phyloP scores from a whole-genome alignment of 495 filamentous ascomycete species.

The Penicillium diatomitis region DNA sequence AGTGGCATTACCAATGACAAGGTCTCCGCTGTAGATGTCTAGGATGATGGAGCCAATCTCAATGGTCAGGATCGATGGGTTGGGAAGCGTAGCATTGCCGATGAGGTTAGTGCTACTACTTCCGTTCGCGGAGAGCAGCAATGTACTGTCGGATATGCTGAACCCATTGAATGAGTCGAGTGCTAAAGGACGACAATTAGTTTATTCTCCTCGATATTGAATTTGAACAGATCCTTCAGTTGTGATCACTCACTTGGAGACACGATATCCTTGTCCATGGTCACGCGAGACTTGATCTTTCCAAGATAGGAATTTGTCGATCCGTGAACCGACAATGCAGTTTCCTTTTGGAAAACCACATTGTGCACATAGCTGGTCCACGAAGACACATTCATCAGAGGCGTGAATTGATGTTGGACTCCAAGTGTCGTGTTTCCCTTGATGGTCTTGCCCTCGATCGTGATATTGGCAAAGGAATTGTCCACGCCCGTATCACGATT shows the following conservation, averaged over 20 bases:
- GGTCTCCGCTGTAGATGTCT: conserved; percentile 24
- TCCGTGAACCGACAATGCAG: conserved; percentile 20
- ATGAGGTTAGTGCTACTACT: conserved; percentile 22
- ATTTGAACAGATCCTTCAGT: too few species aligned
- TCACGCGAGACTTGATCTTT: conserved; percentile 24
- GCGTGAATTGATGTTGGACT: conserved; percentile 13
- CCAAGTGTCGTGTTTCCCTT: conserved; percentile 29
- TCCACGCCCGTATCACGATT: conserved; percentile 17
- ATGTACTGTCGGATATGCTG: conserved; percentile 14
- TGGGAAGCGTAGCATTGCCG: conserved; percentile 29
- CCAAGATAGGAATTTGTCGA: conserved; percentile 29
- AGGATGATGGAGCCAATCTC: conserved; percentile 30
- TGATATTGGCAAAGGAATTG: conserved; percentile 19
- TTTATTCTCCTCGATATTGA: neutral
- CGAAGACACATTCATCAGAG: conserved; percentile 15
- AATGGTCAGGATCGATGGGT: conserved; percentile 29
- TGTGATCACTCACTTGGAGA: conserved; percentile 21
- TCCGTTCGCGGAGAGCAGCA: conserved; percentile 16
- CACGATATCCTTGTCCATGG: conserved; percentile 27
- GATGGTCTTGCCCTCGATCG: conserved; percentile 19
- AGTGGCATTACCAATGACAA: conserved; percentile 43
- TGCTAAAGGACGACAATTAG: conserved; percentile 11
- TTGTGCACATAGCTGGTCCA: conserved; percentile 29
- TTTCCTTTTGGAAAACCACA: conserved; percentile 23
- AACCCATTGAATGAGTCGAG: conserved; percentile 23